Evolutionary conservation across 345 rosid species (phyloP).

Genomic region (Lagerstroemia speciosa): DNA sequence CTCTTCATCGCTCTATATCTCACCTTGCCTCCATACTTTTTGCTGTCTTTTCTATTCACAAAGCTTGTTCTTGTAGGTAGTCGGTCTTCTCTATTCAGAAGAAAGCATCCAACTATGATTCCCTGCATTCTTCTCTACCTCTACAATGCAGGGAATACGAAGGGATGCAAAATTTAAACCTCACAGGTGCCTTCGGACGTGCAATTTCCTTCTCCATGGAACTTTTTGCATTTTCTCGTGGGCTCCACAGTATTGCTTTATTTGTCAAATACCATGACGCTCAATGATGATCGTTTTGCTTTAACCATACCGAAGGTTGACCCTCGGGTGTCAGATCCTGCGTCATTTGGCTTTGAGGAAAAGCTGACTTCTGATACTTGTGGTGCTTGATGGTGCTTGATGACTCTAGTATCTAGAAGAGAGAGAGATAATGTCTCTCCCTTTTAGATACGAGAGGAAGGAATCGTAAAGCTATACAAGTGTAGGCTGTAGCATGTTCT

Average conservation of each 20-base stretch:
- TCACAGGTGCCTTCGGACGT: conserved; percentile 28
- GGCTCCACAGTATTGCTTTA: too few relatives aligned
- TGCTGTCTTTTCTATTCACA: too few relatives aligned
- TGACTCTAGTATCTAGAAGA: conserved; percentile 31
- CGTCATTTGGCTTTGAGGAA: not conserved
- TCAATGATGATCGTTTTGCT: conserved; percentile 57
- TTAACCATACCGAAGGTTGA: conserved; percentile 52
- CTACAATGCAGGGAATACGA: conserved; percentile 21
- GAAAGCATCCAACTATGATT: conserved; percentile 26
- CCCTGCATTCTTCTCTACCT: conserved; percentile 7
- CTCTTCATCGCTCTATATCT: too few relatives aligned
- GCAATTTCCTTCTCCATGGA: conserved; percentile 22
- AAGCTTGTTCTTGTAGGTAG: too few relatives aligned
- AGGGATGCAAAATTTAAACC: conserved; percentile 29
- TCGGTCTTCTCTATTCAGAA: too few relatives aligned
- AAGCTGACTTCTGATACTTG: not conserved
- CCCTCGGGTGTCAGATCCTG: not conserved
- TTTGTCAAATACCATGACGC: too few relatives aligned
- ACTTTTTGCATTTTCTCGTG: conserved; percentile 34
- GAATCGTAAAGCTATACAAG: conserved; percentile 15
- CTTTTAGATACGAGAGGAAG: conserved; percentile 28
- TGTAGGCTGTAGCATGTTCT: not conserved
- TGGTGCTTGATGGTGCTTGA: conserved; percentile 23
- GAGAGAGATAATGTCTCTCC: conserved; percentile 8
- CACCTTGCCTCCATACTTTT: too few relatives aligned